Base-by-base conservation (phyloP, 2,329 filamentous ascomycete species). In the Juglanconis oblonga region DNA sequence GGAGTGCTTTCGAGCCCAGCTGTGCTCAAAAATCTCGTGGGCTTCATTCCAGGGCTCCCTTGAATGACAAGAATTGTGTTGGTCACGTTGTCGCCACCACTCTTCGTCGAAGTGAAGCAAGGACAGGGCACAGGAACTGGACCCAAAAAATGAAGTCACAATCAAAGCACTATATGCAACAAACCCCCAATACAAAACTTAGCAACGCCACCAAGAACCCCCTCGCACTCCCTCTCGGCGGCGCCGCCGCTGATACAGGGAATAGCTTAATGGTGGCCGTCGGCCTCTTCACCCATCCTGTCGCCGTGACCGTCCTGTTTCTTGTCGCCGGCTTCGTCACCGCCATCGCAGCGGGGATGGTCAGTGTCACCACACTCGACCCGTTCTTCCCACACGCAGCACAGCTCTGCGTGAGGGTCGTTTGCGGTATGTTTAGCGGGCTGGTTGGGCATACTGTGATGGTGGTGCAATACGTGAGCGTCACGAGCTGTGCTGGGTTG, bases 341-440 rank as follows among this genome's bases (percentile, higher is more conserved):
- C 11, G 64, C 62, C 13, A 59, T 42, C 17, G 64, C 68, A 29
- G 48, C n/a, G 5, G 73, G 73, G 5, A 75, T 64, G 5, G 71
- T 73, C 17, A 74, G 64, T 8, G 72, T 75, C 13, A 74, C 68
- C 5, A 69, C 68, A 60, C 67, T 71, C 54, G 70, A 67, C 52
- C 71, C 71, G 45, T 65, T 55, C 1, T 64, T 58, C 2, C 73
- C 72, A 63, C 73, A 75, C 3, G 64, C 70, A 2, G 64, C 49
- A 65, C 73, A 75, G 3, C 66, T 65, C 53, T 69, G 64, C 6
- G 67, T 65, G 53, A 65, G 64, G 9, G 70, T 72, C 3, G 64
- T 67, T 67, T 74, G 72, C 33, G 67, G 63, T 17, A 67, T 53
- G 50, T 55, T 55, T 24, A 29, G 31, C 17, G n/a, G 61, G 53